Evolutionary conservation across 1,139 yeast species (phyloP).

Genomic region (Pichia sp.): DNA sequence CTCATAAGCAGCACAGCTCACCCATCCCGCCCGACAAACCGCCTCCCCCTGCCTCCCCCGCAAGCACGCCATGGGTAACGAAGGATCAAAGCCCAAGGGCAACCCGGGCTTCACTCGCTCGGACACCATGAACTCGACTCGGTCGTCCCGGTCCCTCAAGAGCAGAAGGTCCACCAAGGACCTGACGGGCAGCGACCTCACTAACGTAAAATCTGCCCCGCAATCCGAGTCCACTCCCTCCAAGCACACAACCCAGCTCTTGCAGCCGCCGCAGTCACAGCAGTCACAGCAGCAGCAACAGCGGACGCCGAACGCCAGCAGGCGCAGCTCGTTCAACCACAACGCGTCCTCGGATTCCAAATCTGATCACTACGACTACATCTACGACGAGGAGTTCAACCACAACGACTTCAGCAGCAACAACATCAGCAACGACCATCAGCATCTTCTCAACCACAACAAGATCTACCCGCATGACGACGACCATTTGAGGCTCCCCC

Average conservation of each 20-base stretch:
- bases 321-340: conserved; percentile 27
- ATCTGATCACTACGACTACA: conserved; percentile 17
- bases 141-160: conserved; percentile 28
- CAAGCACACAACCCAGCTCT: neutral
- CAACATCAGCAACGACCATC: neutral
- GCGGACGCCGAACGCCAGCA: conserved; percentile 14
- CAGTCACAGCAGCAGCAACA: neutral
- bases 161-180: conserved; percentile 25
- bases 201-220: neutral
- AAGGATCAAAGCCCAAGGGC: conserved; percentile 30
- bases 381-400: conserved; percentile 12
- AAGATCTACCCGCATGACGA: neutral
- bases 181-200: neutral
- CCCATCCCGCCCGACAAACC: too few relatives aligned
- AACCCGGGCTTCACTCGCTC: conserved; percentile 27
- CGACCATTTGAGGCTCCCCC: conserved; percentile 38
- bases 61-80: conserved; percentile 29
- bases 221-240: neutral
- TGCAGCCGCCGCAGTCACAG: neutral
- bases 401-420: neutral
- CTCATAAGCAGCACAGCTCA: too few relatives aligned
- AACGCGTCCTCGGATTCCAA: conserved; percentile 14
- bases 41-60: too few relatives aligned
- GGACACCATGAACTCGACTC: conserved; percentile 30
- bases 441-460: neutral